Evolutionary conservation across 441 rosid genomes (phyloP), one percentile per base, ranked within the genome.

Genomic region (Erodium texanum): DNA sequence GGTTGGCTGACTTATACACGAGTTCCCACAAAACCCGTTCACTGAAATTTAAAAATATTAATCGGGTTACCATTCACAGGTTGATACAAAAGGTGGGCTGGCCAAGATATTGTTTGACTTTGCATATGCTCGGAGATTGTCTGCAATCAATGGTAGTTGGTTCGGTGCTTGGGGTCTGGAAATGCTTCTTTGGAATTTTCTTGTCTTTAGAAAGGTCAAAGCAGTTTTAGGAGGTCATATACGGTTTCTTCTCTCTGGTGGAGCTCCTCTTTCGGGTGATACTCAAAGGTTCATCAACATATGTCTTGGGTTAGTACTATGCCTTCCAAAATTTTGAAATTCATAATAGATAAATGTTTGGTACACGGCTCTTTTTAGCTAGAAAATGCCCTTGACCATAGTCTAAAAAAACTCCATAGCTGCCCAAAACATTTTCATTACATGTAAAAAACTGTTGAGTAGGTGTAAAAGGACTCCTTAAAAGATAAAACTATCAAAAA

Each of bases 271-370:
- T 77, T 90, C 97, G 72, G 88, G 80, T 74, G 97, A 89, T 75
- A 95, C 99, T 73, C 99, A 95, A 80, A 92, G 99, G 89, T 95
- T 92, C 79, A 92, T 95, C 85, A 95, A 90, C 87, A 86, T 95
- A 68, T 95, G 98, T 71, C 84, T 95, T 75, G 95, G 98, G 98
- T 92, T 78, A 82, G 90, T 82, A 65, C 73, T 41, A 9, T 65
- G 64, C 62, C 71, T 69, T 54, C 41, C 14, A 62, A 66, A 63
- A 70, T 41, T 62, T 76, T 70, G 24, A 48, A 48, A 15, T 48
- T 48, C 5, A 41, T 2, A 34, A 8, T 34, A 34, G 4, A 2
- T 34, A 34, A 34, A 34, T 34, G 38, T 34, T 34, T 0, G 4
- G 7, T 34, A 41, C 15, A 41, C 1, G 11, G 48, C 15, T 41